phyloP scores from a whole-genome alignment of 441 rosid genomes.

The Bocquillonia castaneifolia region DNA sequence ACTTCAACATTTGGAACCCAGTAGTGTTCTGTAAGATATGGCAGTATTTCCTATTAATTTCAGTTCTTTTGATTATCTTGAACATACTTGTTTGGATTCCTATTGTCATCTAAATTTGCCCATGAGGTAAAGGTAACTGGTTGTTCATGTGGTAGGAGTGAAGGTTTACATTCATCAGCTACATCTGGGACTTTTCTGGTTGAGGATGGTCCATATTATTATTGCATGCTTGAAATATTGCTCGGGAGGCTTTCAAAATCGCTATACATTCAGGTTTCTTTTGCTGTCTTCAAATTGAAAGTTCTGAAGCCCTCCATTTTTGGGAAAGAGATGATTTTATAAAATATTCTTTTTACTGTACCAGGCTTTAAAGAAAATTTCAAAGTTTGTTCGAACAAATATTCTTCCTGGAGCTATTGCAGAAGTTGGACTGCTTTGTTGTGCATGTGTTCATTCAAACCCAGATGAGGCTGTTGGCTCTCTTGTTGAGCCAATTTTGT shows the following conservation, averaged over 20 bases:
- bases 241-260: slow-evolving; percentile 90
- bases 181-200: slow-evolving; percentile 97
- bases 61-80: neutral
- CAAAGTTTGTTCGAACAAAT: slow-evolving; percentile 88
- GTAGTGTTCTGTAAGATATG: slow-evolving; percentile 79
- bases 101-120: neutral
- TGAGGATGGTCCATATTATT: slow-evolving; percentile 96
- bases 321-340: slow-evolving; percentile 7
- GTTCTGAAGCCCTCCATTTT: slow-evolving; percentile 2
- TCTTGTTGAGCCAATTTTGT: slow-evolving; percentile 85
- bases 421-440: slow-evolving; percentile 98
- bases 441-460: slow-evolving; percentile 94
- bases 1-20: slow-evolving; percentile 92
- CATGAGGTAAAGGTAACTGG: slow-evolving; percentile 3
- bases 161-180: slow-evolving; percentile 88
- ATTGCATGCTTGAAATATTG: slow-evolving; percentile 97
- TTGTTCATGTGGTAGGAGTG: slow-evolving; percentile 55
- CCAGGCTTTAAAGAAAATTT: slow-evolving; percentile 95
- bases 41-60: neutral
- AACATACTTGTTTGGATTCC: neutral
- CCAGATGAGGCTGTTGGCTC: slow-evolving; percentile 87
- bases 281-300: slow-evolving; percentile 25
- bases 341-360: slow-evolving; percentile 22
- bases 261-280: slow-evolving; percentile 72
- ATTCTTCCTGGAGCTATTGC: slow-evolving; percentile 99